Evolutionary conservation across 805 yeast species (phyloP).

Genomic region (Wickerhamomyces rabaulensis): DNA sequence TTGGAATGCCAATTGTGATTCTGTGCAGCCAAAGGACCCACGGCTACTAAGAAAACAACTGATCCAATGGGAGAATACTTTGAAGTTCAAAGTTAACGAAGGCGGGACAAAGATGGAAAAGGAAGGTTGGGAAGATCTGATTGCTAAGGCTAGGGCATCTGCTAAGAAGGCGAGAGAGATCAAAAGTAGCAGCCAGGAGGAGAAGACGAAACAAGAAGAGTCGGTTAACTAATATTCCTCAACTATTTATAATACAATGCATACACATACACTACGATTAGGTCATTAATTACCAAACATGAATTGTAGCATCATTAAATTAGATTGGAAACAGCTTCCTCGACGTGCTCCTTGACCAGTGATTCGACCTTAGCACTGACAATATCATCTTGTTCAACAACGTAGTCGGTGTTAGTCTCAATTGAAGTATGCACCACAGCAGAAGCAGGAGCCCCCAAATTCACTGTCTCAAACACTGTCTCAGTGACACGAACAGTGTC

Average conservation of each 20-base stretch:
- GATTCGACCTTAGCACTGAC: constrained; percentile 14
- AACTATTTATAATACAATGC: neutral
- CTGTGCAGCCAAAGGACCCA: constrained; percentile 57
- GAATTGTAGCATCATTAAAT: neutral
- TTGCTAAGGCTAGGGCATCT: constrained; percentile 11
- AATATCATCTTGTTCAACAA: constrained; percentile 19
- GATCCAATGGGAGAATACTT: constrained; percentile 57
- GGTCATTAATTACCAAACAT: too few relatives aligned
- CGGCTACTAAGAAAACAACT: constrained; percentile 50
- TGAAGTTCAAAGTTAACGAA: constrained; percentile 7
- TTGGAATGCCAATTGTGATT: constrained; percentile 79
- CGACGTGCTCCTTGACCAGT: constrained; percentile 1
- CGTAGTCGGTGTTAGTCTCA: constrained; percentile 7
- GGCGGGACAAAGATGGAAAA: constrained; percentile 10
- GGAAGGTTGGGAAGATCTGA: constrained; percentile 18
- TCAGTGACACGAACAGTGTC: neutral
- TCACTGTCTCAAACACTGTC: constrained; percentile 1
- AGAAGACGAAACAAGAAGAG: neutral
- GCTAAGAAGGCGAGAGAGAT: constrained; percentile 3
- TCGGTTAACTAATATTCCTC: neutral
- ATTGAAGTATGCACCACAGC: neutral
- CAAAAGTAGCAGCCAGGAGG: neutral
- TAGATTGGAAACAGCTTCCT: neutral
- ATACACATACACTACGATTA: constrained; percentile 20
- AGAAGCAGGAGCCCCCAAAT: neutral